Evolutionary conservation across 148 eudicot species (phyloP), one percentile per base, ranked within the genome.

Genomic region (Camellia sinensis): DNA sequence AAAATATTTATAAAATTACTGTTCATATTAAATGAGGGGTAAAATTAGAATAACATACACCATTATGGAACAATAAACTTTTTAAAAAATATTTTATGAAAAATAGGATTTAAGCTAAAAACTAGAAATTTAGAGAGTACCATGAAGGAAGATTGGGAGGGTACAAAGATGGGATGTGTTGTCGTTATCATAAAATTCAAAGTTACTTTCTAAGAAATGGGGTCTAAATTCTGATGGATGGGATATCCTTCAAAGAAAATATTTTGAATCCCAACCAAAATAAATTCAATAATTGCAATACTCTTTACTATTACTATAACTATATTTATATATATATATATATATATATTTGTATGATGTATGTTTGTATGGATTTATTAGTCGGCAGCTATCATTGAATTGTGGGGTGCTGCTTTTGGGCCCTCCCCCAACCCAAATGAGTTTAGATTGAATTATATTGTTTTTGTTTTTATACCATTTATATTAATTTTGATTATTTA

Each of bases 201-300:
- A 66, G 15, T 44, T 75, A 50, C 70, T 77, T 79, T 73, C 75
- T 62, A 68, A 73, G 79, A 79, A 74, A 83, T 82, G 80, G 81
- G 84, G 75, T 78, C 85, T 66, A 65, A 29, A 78, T 78, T 78
- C 66, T 78, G 41, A 71, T 29, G 81, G 77, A 77, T 50, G 54
- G 59, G 52, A 76, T 50, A 37, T 56, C 76, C n/a, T 40, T 44
- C 67, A 59, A 61, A 61, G 21, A 41, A 52, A 72, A 62, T 43
- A 37, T 78, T 77, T 68, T 69, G 67, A 52, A 43, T 76, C 59
- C 71, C 48, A 67, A 79, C 12, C 72, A 59, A 74, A 70, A 71
- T 54, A 72, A 44, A 71, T 54, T 72, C 63, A 84, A 80, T 84
- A 69, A 84, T 84, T 75, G 83, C 53, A 64, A 40, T 5, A 13